Evolutionary conservation across 768 basidiomycete genomes (phyloP), one percentile per base, ranked within the genome.

Genomic region (Tylopilus vinaceipallidus): DNA sequence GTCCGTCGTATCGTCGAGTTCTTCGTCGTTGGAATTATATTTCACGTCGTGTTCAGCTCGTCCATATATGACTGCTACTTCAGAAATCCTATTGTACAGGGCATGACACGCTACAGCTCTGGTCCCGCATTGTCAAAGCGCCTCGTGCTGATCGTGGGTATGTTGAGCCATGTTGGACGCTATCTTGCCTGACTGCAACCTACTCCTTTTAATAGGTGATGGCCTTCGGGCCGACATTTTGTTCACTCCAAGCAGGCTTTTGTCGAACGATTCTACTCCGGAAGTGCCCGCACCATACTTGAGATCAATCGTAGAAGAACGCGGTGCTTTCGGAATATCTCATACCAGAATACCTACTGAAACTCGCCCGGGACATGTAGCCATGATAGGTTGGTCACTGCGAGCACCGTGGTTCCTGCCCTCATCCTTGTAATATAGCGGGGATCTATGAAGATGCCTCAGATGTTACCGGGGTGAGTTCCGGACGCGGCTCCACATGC

Each of bases 361-460:
- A 60, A 89, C 86, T 64, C 71, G 91, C 19, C 91, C 91, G 1
- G 91, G 91, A 7, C 91, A 93, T 63, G 89, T 94, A 19, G 91
- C 91, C n/a, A 79, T 94, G 45, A 91, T 93, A 52, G 91, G 86
- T 81, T 56, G 12, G 70, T 56, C 36, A 2, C 39, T 34, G 27
- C 9, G 30, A n/a, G 12, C 34, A 2, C 29, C 11, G 36, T 17
- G 6, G n/a, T 14, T 40, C 42, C 52, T 20, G 3, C 43, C 17
- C 41, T 51, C 41, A 56, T 27, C 17, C 53, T 14, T 11, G 22
- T 11, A n/a, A 24, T 17, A 14, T 45, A 84, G 82, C 81, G 32
- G 90, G 91, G 2, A 91, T 92, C 88, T 91, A 91, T 61, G 91
- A 93, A 66, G 89, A 92, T 56, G 89, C 90, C 3, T 88, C 86